Conservation (phyloP, 2,329 filamentous ascomycete genomes). For the Fusarium subglutinans region DNA sequence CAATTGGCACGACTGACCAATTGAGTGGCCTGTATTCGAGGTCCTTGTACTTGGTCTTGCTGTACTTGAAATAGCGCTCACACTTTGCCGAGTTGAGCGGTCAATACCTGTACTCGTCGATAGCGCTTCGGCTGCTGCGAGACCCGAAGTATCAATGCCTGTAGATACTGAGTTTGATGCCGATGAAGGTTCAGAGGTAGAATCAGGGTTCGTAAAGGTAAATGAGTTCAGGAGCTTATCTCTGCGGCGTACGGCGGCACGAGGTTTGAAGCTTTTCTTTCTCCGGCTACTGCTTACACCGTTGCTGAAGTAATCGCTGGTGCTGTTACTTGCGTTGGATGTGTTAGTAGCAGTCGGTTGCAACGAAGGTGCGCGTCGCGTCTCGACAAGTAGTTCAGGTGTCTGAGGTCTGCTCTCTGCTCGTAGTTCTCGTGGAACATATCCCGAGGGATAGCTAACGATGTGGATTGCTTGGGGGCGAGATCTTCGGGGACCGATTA, state of each 20-base stretch:
- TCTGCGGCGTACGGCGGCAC: slow-evolving; percentile 13
- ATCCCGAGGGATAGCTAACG: slow-evolving; percentile 53
- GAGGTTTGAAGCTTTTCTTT: slow-evolving; percentile 21
- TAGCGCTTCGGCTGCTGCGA: slow-evolving; percentile 25
- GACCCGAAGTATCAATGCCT: slow-evolving; percentile 15
- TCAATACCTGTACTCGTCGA: slow-evolving; percentile 7
- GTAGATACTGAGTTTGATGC: background rate
- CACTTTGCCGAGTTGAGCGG: slow-evolving; percentile 29
- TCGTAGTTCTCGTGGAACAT: slow-evolving; percentile 57
- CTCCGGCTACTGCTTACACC: slow-evolving; percentile 38
- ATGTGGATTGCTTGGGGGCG: slow-evolving; percentile 56
- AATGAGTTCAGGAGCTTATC: slow-evolving; percentile 30
- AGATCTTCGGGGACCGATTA: slow-evolving; percentile 52
- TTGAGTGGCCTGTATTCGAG: slow-evolving; percentile 13
- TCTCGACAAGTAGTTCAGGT: slow-evolving; percentile 16
- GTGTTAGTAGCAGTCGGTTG: slow-evolving; percentile 27
- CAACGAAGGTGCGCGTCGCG: slow-evolving; percentile 33
- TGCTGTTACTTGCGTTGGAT: slow-evolving; percentile 1
- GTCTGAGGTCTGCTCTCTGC: slow-evolving; percentile 29
- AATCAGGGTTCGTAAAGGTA: slow-evolving; percentile 10
- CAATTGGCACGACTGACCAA: slow-evolving; percentile 17
- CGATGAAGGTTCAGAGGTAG: slow-evolving; percentile 11
- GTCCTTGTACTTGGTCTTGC: background rate
- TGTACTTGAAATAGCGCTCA: slow-evolving; percentile 17
- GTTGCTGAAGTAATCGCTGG: slow-evolving; percentile 1